These are phyloP conservation scores for Rutidosis leptorrhynchoides DNA, from an alignment of 129 eudicot genomes.

Conservation along the genomic window DNA sequence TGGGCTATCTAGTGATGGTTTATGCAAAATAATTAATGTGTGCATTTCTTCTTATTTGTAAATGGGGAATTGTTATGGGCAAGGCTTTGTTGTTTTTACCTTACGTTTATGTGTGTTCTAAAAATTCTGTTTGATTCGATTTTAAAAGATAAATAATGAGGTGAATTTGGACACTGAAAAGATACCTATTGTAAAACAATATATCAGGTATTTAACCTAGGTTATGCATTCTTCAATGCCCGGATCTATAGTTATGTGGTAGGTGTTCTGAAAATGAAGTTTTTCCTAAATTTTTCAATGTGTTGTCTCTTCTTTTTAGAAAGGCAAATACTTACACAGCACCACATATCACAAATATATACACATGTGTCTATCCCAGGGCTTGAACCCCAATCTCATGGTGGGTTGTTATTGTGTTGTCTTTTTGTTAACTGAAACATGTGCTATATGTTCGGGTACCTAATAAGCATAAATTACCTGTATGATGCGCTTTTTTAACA, in stretches of 20 bases:
- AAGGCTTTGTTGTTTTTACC: background rate
- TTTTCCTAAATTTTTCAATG: background rate
- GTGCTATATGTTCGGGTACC: conserved; percentile 56
- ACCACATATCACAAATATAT: too few species aligned
- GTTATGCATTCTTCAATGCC: conserved; percentile 69
- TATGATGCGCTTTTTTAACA: background rate
- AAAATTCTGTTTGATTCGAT: background rate
- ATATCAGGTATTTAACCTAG: conserved; percentile 68
- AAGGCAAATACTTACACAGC: too few species aligned
- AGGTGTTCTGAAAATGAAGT: conserved; percentile 18
- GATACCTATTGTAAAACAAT: conserved; percentile 66
- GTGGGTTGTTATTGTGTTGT: too few species aligned
- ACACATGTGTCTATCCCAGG: too few species aligned
- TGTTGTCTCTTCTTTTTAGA: too few species aligned
- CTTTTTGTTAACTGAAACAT: background rate
- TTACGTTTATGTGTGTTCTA: too few species aligned
- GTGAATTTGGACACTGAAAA: conserved; percentile 47
- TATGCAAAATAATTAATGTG: too few species aligned
- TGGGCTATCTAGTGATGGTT: too few species aligned
- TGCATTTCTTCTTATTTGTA: background rate
- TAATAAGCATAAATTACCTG: background rate
- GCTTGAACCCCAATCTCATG: too few species aligned
- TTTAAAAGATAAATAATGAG: conserved; percentile 82
- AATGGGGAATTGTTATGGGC: background rate
- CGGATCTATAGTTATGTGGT: conserved; percentile 90